Conservation (phyloP, 2,329 filamentous ascomycete genomes). For the Ascochyta viciae-villosae region DNA sequence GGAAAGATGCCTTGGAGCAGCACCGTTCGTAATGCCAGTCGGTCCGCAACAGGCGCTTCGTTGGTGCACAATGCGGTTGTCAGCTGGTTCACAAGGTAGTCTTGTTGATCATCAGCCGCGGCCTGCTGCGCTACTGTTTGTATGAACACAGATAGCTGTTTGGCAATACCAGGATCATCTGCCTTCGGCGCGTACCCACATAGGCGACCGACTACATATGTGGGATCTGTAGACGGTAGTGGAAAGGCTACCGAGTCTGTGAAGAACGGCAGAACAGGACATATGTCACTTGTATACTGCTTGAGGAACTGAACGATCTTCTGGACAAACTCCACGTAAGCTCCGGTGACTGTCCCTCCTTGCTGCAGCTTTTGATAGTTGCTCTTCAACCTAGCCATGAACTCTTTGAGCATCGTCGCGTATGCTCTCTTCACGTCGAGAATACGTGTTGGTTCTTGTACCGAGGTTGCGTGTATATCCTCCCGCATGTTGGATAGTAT, state of each 20-base stretch:
- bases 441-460: slow-evolving; percentile 39
- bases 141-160: slow-evolving; percentile 64
- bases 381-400: slow-evolving; percentile 67
- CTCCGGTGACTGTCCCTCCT: slow-evolving; percentile 52
- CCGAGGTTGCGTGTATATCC: slow-evolving; percentile 48
- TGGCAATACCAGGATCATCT: slow-evolving; percentile 56
- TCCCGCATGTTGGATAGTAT: slow-evolving; percentile 67
- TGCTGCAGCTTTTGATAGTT: slow-evolving; percentile 64
- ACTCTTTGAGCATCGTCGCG: slow-evolving; percentile 57
- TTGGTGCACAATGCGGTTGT: slow-evolving; percentile 57
- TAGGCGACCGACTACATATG: slow-evolving; percentile 67
- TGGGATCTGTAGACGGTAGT: slow-evolving; percentile 65
- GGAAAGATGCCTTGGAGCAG: slow-evolving; percentile 64
- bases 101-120: slow-evolving; percentile 63
- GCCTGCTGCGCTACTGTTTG: slow-evolving; percentile 66
- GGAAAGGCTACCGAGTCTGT: slow-evolving; percentile 67
- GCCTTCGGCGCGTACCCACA: slow-evolving; percentile 66
- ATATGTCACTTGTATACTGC: slow-evolving; percentile 66
- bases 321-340: slow-evolving; percentile 69
- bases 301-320: slow-evolving; percentile 65
- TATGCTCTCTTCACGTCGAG: slow-evolving; percentile 56
- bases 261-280: slow-evolving; percentile 65
- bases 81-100: slow-evolving; percentile 63
- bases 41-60: slow-evolving; percentile 51
- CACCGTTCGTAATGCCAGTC: slow-evolving; percentile 58